Evolutionary conservation across 108 stramenopile genomes (phyloP), one percentile per base, ranked within the genome.

Genomic region (Phaeodactylum tricornutum): DNA sequence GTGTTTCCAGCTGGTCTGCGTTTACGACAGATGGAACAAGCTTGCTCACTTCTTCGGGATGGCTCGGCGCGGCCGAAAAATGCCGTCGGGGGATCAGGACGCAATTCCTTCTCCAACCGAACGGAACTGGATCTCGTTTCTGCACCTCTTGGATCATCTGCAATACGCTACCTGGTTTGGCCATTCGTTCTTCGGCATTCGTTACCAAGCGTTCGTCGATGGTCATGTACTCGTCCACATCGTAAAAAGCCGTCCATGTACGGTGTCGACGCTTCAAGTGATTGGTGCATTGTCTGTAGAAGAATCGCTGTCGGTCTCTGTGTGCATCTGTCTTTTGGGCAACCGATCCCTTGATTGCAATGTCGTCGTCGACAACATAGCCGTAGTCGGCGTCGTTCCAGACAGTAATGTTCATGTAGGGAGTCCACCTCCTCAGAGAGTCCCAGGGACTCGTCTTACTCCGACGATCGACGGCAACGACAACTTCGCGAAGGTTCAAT

Each of bases 391-490:
- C 20, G 47, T 57, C 55, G 27, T 58, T 24, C 64, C 64, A 65
- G 44, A 55, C 50, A 19, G 51, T 43, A 30, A 57, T 34, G 7
- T 43, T 17, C 40, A 65, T 50, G 54, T 47, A 41, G 4, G 24
- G 29, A 21, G 50, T 40, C 65, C 66, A 78, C 43, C 69, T 47
- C 20, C 55, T 34, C 32, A 78, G 43, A 27, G 67, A 59, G 0
- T 45, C 50, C 0, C 26, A 31, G 15, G 66, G 66, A 9, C 49
- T 51, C 4, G 55, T 70, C 55, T 26, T 37, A 25, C 57, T 53
- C 0, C 69, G 58, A 1, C 75, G 80, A 59, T 81, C 80, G 34
- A 81, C 63, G 9, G 69, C 62, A 29, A 81, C 62, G 34, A 71
- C 62, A 9, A 81, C 29, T 41, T 73, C 54, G 1, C 72, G 59